Evolutionary conservation across 1,284 basidiomycete genomes (phyloP).

Genomic region (Volvariella surrecta): DNA sequence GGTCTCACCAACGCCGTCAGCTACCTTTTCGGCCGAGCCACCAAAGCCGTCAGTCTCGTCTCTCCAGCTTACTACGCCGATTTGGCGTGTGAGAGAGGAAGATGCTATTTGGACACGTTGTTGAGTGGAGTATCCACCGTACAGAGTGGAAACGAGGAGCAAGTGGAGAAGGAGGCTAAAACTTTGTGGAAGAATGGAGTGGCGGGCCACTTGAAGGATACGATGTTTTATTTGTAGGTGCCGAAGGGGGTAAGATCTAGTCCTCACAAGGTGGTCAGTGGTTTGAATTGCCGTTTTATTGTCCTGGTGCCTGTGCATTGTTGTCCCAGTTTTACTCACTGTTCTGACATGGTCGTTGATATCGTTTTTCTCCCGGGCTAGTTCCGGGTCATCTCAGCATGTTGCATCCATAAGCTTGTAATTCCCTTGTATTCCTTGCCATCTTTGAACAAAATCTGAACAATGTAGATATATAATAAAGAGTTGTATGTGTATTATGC

Average conservation of each 20-base stretch:
- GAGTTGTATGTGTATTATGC: too few relatives aligned
- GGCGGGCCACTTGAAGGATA: conserved; percentile 41
- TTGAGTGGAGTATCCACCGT: conserved; percentile 41
- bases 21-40: conserved; percentile 73
- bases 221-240: conserved; percentile 66
- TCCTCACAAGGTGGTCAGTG: neutral
- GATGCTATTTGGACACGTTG: conserved; percentile 64
- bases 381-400: too few relatives aligned
- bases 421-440: too few relatives aligned
- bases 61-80: conserved; percentile 74
- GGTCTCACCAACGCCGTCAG: conserved; percentile 52
- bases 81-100: conserved; percentile 68
- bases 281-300: too few relatives aligned
- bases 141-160: conserved; percentile 29
- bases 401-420: too few relatives aligned
- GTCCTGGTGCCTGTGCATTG: too few relatives aligned
- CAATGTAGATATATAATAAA: too few relatives aligned
- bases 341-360: too few relatives aligned
- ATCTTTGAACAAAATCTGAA: too few relatives aligned
- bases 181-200: conserved; percentile 53
- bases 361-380: too few relatives aligned
- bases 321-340: too few relatives aligned
- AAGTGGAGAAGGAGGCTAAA: conserved; percentile 42
- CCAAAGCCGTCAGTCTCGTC: conserved; percentile 72
- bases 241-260: neutral